Base-by-base conservation (phyloP, 208 protist genomes). In the Strigomonas culicis region DNA sequence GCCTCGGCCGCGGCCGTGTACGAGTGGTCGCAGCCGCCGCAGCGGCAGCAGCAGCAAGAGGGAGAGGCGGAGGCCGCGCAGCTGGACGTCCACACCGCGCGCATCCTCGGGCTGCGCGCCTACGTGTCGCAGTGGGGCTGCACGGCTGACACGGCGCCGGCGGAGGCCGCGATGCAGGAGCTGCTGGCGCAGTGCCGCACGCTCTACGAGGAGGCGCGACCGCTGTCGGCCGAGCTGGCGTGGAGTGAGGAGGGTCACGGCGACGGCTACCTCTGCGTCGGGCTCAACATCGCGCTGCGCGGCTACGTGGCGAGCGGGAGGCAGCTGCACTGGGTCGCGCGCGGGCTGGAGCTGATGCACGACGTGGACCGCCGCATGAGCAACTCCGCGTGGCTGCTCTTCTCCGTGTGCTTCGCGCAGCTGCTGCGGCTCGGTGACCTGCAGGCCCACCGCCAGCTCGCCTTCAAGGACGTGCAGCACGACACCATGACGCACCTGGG, bases 401-500 rank as follows among this genome's bases (percentile, higher is more conserved):
- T 80, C 53, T 59, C 80, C 13, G 71, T 84, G 11, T 86, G 79
- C 63, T 85, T 95, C 36, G 81, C 85, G n/a, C 66, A 72, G 51
- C 70, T 86, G 2, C 61, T 93, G 28, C 78, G 86, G 17, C 72
- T 95, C 36, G 63, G 75, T 22, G 86, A 95, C 59, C 58, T 63
- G 21, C 80, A 72, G 27, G 82, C 86, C 46, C 72, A 77, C 44
- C 77, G 80, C 52, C 86, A 93, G 66, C 75, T 95, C 56, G 69
- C 79, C 41, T 93, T 95, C 58, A 88, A 90, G 61, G 88, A 77
- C 70, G 74, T 95, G 21, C 90, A 95, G 75, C 79, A 80, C 46
- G 90, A 95, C 68, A 92, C 86, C n/a, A 95, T 95, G 90, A 74
- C 78, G 10, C 90, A 95, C 64, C 51, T 93, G 46, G 86, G 90